Conservation (phyloP, 2,329 filamentous ascomycete species). For the Microdochium paspali region DNA sequence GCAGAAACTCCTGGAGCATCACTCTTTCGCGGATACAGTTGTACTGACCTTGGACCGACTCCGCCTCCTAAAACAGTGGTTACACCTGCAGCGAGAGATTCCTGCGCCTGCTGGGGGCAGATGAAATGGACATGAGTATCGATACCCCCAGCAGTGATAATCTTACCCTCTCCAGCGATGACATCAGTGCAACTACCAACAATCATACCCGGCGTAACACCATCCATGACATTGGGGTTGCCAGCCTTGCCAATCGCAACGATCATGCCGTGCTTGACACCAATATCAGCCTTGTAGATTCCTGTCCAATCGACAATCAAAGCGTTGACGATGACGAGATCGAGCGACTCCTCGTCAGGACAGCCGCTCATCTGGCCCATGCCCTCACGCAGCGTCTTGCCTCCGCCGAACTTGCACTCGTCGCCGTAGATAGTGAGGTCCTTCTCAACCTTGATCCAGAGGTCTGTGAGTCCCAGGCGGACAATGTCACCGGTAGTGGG, state of each 20-base stretch:
- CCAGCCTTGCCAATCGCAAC: constrained; percentile 88
- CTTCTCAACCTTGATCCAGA: constrained; percentile 85
- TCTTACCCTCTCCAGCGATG: constrained; percentile 81
- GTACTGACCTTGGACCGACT: constrained; percentile 86
- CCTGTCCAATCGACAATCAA: constrained; percentile 84
- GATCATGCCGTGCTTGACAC: constrained; percentile 80
- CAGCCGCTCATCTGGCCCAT: constrained; percentile 89
- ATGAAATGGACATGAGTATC: constrained; percentile 93
- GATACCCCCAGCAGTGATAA: constrained; percentile 82
- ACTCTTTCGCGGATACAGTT: no score
- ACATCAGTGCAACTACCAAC: constrained; percentile 87
- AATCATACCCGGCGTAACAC: constrained; percentile 67
- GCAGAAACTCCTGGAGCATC: neutral
- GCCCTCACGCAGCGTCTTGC: constrained; percentile 86
- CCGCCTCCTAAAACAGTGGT: constrained; percentile 89
- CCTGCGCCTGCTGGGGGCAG: constrained; percentile 82
- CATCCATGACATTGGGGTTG: constrained; percentile 95
- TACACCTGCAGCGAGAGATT: constrained; percentile 75
- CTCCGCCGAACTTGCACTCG: constrained; percentile 90
- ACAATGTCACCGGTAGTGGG: constrained; percentile 85
- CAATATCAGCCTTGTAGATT: constrained; percentile 95
- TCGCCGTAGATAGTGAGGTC: constrained; percentile 82
- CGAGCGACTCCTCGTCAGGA: constrained; percentile 61
- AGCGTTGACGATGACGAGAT: constrained; percentile 83
- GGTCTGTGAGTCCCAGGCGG: constrained; percentile 69